Evolutionary conservation across 2,329 filamentous ascomycete genomes (phyloP), one percentile per base, ranked within the genome.

Genomic region (Tolypocladium nubicola): DNA sequence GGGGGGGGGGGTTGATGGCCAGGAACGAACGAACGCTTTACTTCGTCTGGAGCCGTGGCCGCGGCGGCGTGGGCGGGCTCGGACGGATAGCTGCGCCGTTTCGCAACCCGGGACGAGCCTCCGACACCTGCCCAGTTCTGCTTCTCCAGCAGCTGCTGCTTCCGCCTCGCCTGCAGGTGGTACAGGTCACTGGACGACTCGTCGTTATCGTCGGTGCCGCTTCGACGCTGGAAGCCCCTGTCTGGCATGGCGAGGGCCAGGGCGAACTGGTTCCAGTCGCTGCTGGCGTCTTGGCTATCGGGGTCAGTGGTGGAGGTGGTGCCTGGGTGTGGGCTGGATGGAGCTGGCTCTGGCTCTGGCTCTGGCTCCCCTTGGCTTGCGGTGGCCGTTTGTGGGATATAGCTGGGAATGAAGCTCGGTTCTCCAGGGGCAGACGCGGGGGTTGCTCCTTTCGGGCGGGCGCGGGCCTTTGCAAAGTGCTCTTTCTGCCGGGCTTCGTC

Each of bases 391-490:
- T 57, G 57, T 33, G 59, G 57, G 21, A 66, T 66, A 45, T 68
- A 65, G 56, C 65, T 65, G 11, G 68, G 68, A 30, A 71, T 41
- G 55, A 71, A 69, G 14, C 57, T 53, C 19, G 50, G 30, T 19
- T 50, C 4, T 13, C 41, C 54, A 13, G 30, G 4, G 2, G 4
- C 14, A 35, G 47, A 35, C 19, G 19, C 6, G 1, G 30, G 19
- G 1, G 30, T 4, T 21, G 19, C 30, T 14, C 6, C 30, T 7
- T 10, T 30, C 7, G 30, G 60, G 21, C 60, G 62, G 55, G 61
- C 61, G 13, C 70, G 70, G 5, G 65, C 66, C 56, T 68, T 72
- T 21, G 73, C 72, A 60, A 76, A 76, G 56, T 71, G 69, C 55
- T 70, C 61, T 50, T 68, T 71, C 60, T 76, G 74, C 19, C 68